Conservation (phyloP, 2,329 filamentous ascomycete species). For the Laburnicola sp. region DNA sequence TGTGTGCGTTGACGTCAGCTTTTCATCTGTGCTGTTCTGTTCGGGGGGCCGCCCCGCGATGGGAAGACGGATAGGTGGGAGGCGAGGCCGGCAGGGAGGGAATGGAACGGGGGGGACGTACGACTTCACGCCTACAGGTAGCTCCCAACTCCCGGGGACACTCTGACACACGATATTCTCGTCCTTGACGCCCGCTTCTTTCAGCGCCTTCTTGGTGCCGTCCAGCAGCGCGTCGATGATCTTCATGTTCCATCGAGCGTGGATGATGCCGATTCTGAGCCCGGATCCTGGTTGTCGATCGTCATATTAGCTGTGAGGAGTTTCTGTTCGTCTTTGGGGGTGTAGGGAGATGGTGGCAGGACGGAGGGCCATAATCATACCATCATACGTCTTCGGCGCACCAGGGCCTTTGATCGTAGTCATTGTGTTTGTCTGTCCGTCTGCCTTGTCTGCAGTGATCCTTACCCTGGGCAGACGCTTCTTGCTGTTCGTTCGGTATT, state of each 20-base stretch:
- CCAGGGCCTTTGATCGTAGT: slow-evolving; percentile 66
- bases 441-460: no score
- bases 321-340: neutral
- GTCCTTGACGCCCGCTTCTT: slow-evolving; percentile 77
- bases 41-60: neutral
- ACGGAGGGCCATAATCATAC: slow-evolving; percentile 43
- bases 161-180: slow-evolving; percentile 87
- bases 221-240: slow-evolving; percentile 85
- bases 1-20: slow-evolving; percentile 1
- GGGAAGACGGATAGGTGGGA: neutral
- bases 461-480: no score
- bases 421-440: no score
- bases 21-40: neutral
- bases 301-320: slow-evolving; percentile 12
- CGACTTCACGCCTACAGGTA: slow-evolving; percentile 88
- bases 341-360: slow-evolving; percentile 8
- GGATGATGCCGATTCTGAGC: slow-evolving; percentile 90
- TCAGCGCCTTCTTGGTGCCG: slow-evolving; percentile 77
- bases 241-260: slow-evolving; percentile 89
- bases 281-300: slow-evolving; percentile 53
- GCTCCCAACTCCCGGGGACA: slow-evolving; percentile 92
- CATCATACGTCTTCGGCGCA: slow-evolving; percentile 60
- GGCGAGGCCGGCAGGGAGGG: neutral
- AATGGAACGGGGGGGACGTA: slow-evolving; percentile 48
- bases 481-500: neutral